A percentile compares a stretch with the other conserved stretches of the same genome.
Conservation (phyloP, 805 yeast genomes). For the Cyberlindnera xishuangbannaensis region DNA sequence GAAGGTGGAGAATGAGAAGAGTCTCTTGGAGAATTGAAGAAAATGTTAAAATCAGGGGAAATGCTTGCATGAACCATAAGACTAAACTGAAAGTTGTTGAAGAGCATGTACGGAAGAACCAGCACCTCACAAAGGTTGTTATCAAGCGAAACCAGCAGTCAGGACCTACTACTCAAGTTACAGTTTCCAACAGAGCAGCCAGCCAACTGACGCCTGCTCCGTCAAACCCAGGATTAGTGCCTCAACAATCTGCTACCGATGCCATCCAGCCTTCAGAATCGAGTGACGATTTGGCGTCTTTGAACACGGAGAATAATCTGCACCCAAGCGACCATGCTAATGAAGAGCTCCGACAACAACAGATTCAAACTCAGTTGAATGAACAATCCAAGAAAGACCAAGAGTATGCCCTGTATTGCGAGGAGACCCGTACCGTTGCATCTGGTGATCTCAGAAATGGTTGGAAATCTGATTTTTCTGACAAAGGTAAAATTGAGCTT, state of each 20-base stretch:
- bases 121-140: constrained; percentile 16
- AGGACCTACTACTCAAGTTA: constrained; percentile 33
- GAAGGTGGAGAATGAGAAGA: constrained; percentile 90
- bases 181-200: constrained; percentile 25
- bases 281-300: neutral
- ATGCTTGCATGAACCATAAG: constrained; percentile 53
- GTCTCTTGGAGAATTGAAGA: constrained; percentile 89
- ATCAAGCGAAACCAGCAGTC: constrained; percentile 34
- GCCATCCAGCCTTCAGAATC: too few species aligned
- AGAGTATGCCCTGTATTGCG: constrained; percentile 47
- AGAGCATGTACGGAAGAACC: constrained; percentile 33
- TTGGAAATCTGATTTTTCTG: constrained; percentile 90
- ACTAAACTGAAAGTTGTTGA: constrained; percentile 41
- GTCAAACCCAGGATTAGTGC: constrained; percentile 11
- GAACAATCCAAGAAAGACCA: constrained; percentile 26
- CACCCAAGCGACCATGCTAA: constrained; percentile 30
- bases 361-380: constrained; percentile 14
- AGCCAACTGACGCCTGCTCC: constrained; percentile 15
- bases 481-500: constrained; percentile 72
- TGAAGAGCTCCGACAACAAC: constrained; percentile 26
- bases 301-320: too few species aligned
- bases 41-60: constrained; percentile 52
- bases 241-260: constrained; percentile 3
- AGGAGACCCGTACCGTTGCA: constrained; percentile 68
- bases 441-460: constrained; percentile 84